Conservation (phyloP, 2,329 filamentous ascomycete species). For the Colletotrichum nymphaeae region DNA sequence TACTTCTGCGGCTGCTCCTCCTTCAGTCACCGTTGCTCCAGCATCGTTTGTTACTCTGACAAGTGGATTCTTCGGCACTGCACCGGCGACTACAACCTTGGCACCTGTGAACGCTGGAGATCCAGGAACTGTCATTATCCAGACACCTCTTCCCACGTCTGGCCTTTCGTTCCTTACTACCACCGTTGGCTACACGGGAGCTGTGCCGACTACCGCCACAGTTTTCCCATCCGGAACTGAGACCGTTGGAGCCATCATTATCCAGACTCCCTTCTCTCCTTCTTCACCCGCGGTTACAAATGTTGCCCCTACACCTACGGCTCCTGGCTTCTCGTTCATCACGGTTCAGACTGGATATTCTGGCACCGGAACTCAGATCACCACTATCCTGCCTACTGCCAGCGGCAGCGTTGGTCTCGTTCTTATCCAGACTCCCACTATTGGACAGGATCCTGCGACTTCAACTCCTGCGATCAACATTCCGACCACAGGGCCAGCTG, state of each 20-base stretch:
- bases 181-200: constrained; percentile 13
- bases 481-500: not conserved
- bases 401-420: constrained; percentile 15
- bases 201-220: constrained; percentile 1
- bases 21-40: not conserved
- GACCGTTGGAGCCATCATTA: constrained; percentile 22
- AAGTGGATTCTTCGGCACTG: constrained; percentile 12
- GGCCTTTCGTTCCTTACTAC: constrained; percentile 11
- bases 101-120: constrained; percentile 4
- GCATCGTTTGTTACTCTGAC: constrained; percentile 13
- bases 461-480: not conserved
- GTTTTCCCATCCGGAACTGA: constrained; percentile 22
- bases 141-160: constrained; percentile 14
- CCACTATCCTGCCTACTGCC: constrained; percentile 9
- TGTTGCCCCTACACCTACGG: not conserved
- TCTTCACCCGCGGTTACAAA: not conserved
- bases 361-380: constrained; percentile 16
- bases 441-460: not conserved
- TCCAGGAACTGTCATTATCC: constrained; percentile 12
- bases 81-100: constrained; percentile 11
- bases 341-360: constrained; percentile 23
- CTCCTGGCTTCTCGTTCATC: constrained; percentile 9
- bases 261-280: constrained; percentile 5
- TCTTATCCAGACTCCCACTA: constrained; percentile 21
- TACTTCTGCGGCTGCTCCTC: not conserved